Percentiles rank a stretch among this genome's conserved stretches.
phyloP scores from a whole-genome alignment of 1,284 basidiomycete genomes.

The Entoloma clypeatum region DNA sequence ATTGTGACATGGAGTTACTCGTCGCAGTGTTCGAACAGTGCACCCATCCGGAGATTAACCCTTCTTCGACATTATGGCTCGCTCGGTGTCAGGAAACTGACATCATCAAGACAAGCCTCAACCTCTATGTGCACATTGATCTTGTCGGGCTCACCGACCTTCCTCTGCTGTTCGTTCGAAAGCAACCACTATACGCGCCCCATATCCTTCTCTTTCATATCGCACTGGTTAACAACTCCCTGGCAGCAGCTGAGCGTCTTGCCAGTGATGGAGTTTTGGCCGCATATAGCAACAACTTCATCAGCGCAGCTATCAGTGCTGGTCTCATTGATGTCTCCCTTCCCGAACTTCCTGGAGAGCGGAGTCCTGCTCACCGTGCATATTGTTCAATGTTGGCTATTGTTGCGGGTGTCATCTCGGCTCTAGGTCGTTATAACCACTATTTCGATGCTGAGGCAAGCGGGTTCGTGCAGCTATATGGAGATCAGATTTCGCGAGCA shows the following conservation, averaged over 20 bases:
- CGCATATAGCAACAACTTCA: constrained; percentile 80
- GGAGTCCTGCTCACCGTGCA: constrained; percentile 72
- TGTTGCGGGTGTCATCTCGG: constrained; percentile 68
- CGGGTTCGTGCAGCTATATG: constrained; percentile 82
- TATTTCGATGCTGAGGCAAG: constrained; percentile 86
- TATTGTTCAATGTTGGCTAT: constrained; percentile 88
- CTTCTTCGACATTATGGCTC: constrained; percentile 72
- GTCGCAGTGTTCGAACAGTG: constrained; percentile 82
- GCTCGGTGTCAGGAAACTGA: constrained; percentile 79
- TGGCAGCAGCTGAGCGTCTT: constrained; percentile 80
- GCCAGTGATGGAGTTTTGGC: constrained; percentile 80
- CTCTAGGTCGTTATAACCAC: constrained; percentile 66
- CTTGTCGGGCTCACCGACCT: constrained; percentile 65
- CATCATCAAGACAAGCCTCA: constrained; percentile 73
- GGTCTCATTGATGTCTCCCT: constrained; percentile 70
- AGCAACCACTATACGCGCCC: constrained; percentile 65
- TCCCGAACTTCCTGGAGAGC: constrained; percentile 66
- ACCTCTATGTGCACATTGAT: constrained; percentile 70
- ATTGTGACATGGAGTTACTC: constrained; percentile 77
- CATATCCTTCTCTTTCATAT: constrained; percentile 84
- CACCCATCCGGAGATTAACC: constrained; percentile 61
- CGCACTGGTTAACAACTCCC: constrained; percentile 72
- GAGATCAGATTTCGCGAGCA: constrained; percentile 73
- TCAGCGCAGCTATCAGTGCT: constrained; percentile 71
- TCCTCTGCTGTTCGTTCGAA: constrained; percentile 53